A percentile compares a stretch with the other conserved stretches of the same genome.
phyloP scores from a whole-genome alignment of 2,329 filamentous ascomycete species.

The Colletotrichum sojae region DNA sequence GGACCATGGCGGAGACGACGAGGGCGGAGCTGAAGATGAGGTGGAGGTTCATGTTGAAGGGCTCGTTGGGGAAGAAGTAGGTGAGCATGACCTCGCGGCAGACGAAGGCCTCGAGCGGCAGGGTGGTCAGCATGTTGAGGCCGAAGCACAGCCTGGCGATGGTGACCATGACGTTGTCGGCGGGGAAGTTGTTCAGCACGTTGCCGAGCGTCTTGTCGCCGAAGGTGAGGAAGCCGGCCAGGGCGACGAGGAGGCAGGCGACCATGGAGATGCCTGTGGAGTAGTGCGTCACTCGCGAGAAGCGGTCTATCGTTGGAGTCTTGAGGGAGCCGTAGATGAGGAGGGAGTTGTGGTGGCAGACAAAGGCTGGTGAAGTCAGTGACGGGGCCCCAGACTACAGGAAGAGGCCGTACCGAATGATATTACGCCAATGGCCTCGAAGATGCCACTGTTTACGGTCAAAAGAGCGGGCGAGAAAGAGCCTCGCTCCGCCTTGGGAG shows the following conservation, averaged over 20 bases:
- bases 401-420: constrained; percentile 80
- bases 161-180: constrained; percentile 93
- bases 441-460: constrained; percentile 88
- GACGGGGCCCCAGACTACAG: neutral
- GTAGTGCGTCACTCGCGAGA: constrained; percentile 92
- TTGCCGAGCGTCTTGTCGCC: constrained; percentile 94
- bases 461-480: constrained; percentile 78
- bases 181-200: constrained; percentile 96
- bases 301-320: constrained; percentile 95
- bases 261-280: constrained; percentile 91
- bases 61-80: constrained; percentile 79
- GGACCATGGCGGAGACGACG: constrained; percentile 81
- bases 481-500: constrained; percentile 80
- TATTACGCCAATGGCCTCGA: constrained; percentile 97
- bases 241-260: constrained; percentile 90
- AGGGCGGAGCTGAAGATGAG: constrained; percentile 87
- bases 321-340: constrained; percentile 96
- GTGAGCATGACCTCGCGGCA: constrained; percentile 97
- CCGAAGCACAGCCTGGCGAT: constrained; percentile 95
- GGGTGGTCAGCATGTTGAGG: constrained; percentile 97
- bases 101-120: constrained; percentile 97
- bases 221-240: constrained; percentile 93
- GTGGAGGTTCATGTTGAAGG: constrained; percentile 87
- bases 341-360: constrained; percentile 93
- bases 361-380: constrained; percentile 68